Evolutionary conservation across 2,329 filamentous ascomycete species (phyloP).

Genomic region (Akanthomyces uredinophilus): DNA sequence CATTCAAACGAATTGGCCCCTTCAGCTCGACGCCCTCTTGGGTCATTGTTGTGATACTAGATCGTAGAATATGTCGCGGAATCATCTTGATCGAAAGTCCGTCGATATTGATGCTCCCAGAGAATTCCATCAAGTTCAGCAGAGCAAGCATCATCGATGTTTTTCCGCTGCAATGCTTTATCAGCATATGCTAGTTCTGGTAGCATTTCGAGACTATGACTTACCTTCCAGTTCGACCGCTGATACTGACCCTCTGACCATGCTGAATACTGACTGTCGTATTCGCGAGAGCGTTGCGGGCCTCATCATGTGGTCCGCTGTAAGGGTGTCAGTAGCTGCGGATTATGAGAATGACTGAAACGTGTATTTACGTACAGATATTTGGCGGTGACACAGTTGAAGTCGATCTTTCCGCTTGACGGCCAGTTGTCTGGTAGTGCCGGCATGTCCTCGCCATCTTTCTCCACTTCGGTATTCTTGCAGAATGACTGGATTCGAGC

Average conservation of each 20-base stretch:
- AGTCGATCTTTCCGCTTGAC: slow-evolving; percentile 14
- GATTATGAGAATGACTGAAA: too few species aligned
- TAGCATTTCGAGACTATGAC: too few species aligned
- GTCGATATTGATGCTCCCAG: slow-evolving; percentile 25
- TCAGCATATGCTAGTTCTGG: too few species aligned
- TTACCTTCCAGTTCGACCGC: slow-evolving; percentile 21
- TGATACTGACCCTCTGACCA: slow-evolving; percentile 19
- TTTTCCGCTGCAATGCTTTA: too few species aligned
- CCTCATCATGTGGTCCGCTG: background rate
- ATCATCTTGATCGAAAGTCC: slow-evolving; percentile 24
- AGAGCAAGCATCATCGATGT: slow-evolving; percentile 15
- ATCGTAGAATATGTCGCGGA: slow-evolving; percentile 21
- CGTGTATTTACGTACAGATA: slow-evolving; percentile 18
- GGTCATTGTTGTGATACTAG: slow-evolving; percentile 26
- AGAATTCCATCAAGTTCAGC: slow-evolving; percentile 10
- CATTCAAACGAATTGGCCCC: slow-evolving; percentile 15
- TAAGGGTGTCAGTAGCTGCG: too few species aligned
- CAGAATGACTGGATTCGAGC: slow-evolving; percentile 17
- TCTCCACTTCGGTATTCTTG: slow-evolving; percentile 11
- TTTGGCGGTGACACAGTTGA: slow-evolving; percentile 15
- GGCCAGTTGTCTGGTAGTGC: slow-evolving; percentile 16
- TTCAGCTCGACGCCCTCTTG: slow-evolving; percentile 24
- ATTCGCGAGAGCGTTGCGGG: too few species aligned
- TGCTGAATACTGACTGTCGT: slow-evolving; percentile 15
- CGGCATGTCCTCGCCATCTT: background rate